A percentile compares a stretch with the other conserved stretches of the same genome.
These are phyloP conservation scores for Biscutella laevigata DNA, from an alignment of 441 rosid genomes.

Conservation along the genomic window DNA sequence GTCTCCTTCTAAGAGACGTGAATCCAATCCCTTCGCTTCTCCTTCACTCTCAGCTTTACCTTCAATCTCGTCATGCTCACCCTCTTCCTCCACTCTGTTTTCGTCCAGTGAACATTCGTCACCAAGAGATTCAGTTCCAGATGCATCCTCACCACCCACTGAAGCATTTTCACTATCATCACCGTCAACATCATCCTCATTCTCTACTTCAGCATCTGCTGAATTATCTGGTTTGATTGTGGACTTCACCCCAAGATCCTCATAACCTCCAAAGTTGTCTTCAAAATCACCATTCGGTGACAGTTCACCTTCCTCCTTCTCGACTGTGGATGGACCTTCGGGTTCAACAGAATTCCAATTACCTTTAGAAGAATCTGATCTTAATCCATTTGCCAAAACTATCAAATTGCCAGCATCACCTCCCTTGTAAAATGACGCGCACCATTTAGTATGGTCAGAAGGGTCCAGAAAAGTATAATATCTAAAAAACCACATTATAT, in stretches of 20 bases:
- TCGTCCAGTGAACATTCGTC: conserved; percentile 70
- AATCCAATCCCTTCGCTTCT: conserved; percentile 78
- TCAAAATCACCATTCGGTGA: conserved; percentile 84
- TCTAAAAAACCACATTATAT: background rate
- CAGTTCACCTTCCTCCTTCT: conserved; percentile 96
- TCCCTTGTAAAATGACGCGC: conserved; percentile 31
- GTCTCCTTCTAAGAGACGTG: conserved; percentile 54
- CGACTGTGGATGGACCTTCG: conserved; percentile 43
- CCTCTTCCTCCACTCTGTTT: conserved; percentile 53
- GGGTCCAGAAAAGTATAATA: conserved; percentile 29
- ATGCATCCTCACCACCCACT: conserved; percentile 79
- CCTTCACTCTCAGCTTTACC: conserved; percentile 94
- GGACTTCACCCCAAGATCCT: conserved; percentile 40
- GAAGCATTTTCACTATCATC: conserved; percentile 54
- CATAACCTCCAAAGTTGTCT: conserved; percentile 57
- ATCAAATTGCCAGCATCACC: conserved; percentile 33
- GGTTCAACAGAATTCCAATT: conserved; percentile 40
- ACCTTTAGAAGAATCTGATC: conserved; percentile 27
- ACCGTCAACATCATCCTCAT: conserved; percentile 52
- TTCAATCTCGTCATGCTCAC: conserved; percentile 58
- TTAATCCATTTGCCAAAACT: conserved; percentile 40
- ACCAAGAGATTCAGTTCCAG: conserved; percentile 76
- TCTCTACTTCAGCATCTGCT: conserved; percentile 48
- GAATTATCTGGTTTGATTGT: conserved; percentile 42
- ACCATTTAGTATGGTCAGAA: conserved; percentile 10